Conservation (phyloP, 768 basidiomycete genomes). For the Boletus rubropictus region DNA sequence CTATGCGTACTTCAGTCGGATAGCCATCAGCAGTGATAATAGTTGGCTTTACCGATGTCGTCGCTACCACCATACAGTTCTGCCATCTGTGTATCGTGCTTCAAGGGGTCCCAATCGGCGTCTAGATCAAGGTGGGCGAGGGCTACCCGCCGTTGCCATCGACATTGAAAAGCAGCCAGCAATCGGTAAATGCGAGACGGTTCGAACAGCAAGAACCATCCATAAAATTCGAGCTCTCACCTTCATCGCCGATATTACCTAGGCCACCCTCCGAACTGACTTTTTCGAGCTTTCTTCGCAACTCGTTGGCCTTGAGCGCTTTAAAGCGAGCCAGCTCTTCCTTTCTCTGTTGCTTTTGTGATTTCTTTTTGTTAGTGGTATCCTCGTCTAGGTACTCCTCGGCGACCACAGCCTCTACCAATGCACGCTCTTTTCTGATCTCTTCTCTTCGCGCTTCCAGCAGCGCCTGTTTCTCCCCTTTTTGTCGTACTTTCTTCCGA, state of each 20-base stretch:
- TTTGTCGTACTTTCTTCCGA: conserved; percentile 70
- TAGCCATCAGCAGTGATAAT: not conserved
- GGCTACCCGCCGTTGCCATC: conserved; percentile 32
- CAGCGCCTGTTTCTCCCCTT: conserved; percentile 53
- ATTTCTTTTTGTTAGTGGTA: conserved; percentile 48
- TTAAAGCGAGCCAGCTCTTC: conserved; percentile 82
- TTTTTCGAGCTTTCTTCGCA: conserved; percentile 66
- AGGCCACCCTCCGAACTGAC: conserved; percentile 69
- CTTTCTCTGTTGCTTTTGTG: conserved; percentile 31
- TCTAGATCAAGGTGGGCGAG: conserved; percentile 76
- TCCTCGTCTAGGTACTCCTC: conserved; percentile 68
- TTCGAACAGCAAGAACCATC: not conserved
- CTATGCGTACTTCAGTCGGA: conserved; percentile 5
- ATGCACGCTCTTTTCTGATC: conserved; percentile 65
- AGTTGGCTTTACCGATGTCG: conserved; percentile 26
- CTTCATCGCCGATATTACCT: conserved; percentile 25
- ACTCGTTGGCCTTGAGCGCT: conserved; percentile 78
- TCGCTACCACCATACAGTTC: conserved; percentile 59
- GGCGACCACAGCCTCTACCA: conserved; percentile 63
- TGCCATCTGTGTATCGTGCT: conserved; percentile 80
- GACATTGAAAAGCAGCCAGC: not conserved
- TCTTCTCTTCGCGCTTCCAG: conserved; percentile 77
- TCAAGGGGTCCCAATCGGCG: conserved; percentile 85
- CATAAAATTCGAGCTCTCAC: conserved; percentile 10
- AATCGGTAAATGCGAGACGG: not conserved